Conservation (phyloP, 2,329 filamentous ascomycete genomes). For the Cercospora canescens region DNA sequence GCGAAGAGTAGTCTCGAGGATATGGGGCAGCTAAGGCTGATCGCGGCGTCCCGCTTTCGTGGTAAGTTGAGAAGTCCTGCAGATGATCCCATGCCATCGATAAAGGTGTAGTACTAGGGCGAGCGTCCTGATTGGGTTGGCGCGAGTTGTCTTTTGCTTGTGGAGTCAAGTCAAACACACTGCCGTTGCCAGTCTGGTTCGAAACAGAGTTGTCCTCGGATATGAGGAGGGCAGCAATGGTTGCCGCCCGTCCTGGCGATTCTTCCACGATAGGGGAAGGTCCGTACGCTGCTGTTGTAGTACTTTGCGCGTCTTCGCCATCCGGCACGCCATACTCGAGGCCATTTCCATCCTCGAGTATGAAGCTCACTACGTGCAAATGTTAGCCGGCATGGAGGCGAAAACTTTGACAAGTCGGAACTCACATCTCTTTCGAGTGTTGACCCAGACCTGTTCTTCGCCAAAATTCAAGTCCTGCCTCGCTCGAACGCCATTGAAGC, state of each 20-base stretch:
- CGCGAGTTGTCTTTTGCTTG: not conserved
- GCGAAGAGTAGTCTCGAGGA: conserved; percentile 16
- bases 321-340: conserved; percentile 25
- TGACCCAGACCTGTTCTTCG: conserved; percentile 25
- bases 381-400: not conserved
- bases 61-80: not conserved
- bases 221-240: conserved; percentile 7
- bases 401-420: not conserved
- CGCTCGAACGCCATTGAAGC: conserved; percentile 3
- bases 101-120: not conserved
- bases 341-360: conserved; percentile 25
- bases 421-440: conserved; percentile 20
- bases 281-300: not conserved
- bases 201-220: not conserved
- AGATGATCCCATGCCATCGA: not conserved
- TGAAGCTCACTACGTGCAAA: conserved; percentile 16
- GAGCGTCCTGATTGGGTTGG: not conserved
- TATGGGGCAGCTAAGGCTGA: not conserved
- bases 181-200: not conserved
- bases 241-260: conserved; percentile 6
- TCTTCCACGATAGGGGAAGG: not conserved
- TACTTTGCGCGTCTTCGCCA: conserved; percentile 13
- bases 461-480: conserved; percentile 19
- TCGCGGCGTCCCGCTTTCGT: not conserved
- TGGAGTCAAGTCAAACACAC: not conserved